Percentiles rank a stretch among this genome's conserved stretches.
Evolutionary conservation across 1,284 basidiomycete species (phyloP).

Genomic region (Cryptococcus sp.): DNA sequence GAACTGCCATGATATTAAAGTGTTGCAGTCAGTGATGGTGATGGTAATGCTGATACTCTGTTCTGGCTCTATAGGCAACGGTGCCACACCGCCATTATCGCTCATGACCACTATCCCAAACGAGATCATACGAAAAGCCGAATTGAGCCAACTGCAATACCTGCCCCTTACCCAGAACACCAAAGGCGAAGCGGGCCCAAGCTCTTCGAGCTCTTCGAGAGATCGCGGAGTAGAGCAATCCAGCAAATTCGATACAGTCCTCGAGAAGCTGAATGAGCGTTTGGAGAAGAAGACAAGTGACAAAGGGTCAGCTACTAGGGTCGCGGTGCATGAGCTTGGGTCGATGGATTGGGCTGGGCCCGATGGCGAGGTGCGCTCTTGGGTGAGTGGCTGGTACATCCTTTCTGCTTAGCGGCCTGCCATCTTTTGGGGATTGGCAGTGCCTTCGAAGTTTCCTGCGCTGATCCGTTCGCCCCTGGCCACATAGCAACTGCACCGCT

Average conservation of each 20-base stretch:
- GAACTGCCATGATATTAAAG: not conserved
- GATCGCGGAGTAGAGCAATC: not conserved
- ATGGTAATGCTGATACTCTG: not conserved
- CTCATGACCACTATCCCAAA: conserved; percentile 35
- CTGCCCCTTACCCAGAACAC: conserved; percentile 13
- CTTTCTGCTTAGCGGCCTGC: not conserved
- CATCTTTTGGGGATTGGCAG: no score
- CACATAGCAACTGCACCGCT: conserved; percentile 65
- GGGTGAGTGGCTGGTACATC: conserved; percentile 9
- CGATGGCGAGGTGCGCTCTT: no score
- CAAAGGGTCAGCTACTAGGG: conserved; percentile 14
- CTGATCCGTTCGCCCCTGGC: not conserved
- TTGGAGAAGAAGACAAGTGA: conserved; percentile 6
- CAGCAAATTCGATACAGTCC: conserved; percentile 10
- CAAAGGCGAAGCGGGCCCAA: not conserved
- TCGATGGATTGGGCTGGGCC: conserved; percentile 17
- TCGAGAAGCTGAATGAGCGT: conserved; percentile 16
- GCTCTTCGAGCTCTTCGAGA: not conserved
- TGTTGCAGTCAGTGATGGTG: not conserved
- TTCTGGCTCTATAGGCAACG: not conserved
- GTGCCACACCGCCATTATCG: conserved; percentile 22
- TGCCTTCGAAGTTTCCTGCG: no score
- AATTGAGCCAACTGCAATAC: conserved; percentile 19
- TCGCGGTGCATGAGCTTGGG: conserved; percentile 64
- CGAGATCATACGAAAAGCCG: no score